These are phyloP conservation scores for Collariella sp. DNA, from an alignment of 495 filamentous ascomycete genomes.

Conservation along the genomic window DNA sequence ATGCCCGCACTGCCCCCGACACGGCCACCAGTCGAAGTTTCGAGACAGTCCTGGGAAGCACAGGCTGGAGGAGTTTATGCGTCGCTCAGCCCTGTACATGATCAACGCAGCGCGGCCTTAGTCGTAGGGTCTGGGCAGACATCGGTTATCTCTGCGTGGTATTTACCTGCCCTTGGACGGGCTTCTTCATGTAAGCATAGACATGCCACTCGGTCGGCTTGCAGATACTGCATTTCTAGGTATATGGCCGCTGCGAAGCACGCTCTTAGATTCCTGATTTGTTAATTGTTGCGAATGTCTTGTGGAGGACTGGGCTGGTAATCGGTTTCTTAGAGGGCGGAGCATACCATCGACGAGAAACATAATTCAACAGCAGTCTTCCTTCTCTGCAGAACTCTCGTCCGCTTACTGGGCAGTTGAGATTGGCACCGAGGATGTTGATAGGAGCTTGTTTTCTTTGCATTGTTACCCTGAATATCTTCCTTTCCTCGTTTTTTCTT, in stretches of 20 bases:
- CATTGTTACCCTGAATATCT: too few relatives aligned
- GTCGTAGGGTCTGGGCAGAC: not conserved
- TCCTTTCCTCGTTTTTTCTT: too few relatives aligned
- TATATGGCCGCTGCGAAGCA: constrained; percentile 1
- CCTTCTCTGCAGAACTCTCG: not conserved
- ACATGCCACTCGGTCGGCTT: not conserved
- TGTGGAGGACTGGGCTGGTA: not conserved
- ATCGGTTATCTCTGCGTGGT: not conserved
- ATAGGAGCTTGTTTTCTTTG: too few relatives aligned
- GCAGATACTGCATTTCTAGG: constrained; percentile 5
- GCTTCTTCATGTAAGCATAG: constrained; percentile 3
- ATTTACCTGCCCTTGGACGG: not conserved
- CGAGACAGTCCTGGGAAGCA: constrained; percentile 5
- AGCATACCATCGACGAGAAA: not conserved
- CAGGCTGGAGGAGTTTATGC: constrained; percentile 12
- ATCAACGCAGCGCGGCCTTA: constrained; percentile 2
- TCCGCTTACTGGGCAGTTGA: not conserved
- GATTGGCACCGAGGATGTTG: too few relatives aligned
- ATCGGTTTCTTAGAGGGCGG: not conserved
- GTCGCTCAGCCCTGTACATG: constrained; percentile 4
- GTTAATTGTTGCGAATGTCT: not conserved
- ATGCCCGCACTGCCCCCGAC: constrained; percentile 5
- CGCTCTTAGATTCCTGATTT: not conserved
- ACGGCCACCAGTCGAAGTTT: not conserved
- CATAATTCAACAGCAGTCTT: constrained; percentile 1